Evolutionary conservation across 768 basidiomycete species (phyloP), one percentile per base, ranked within the genome.

Genomic region (Pilatotrama ljubarskyi): DNA sequence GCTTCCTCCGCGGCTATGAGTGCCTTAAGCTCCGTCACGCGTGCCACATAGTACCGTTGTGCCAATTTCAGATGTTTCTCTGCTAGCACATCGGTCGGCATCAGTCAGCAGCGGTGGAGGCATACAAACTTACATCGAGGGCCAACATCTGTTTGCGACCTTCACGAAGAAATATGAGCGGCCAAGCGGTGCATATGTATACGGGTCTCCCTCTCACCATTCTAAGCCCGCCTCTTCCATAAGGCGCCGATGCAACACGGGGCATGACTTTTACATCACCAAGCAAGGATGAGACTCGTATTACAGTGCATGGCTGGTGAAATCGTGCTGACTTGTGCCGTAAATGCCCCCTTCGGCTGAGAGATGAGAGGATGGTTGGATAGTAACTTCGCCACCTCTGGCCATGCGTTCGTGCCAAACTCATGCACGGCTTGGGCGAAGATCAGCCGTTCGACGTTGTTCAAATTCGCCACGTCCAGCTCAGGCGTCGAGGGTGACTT

Each of bases 351-450:
- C 65, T 82, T 82, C 20, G 87, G 84, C 47, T 85, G 82, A 2
- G 76, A 73, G 43, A 90, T 75, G 9, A 92, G 77, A 14, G 93
- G 86, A 66, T 95, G 92, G 25, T 82, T 83, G 17, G 82, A 76
- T 18, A 96, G 80, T 7, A 90, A 64, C 42, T 81, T 80, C 20
- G 89, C 80, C 9, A 95, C 84, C 6, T 79, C 72, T 36, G 78
- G 68, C 94, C 94, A 95, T 4, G 80, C 79, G 46, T 80, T 74
- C 36, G 84, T 77, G 14, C 94, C 93, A 56, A 87, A 78, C 69
- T 95, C 91, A 73, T 91, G 91, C 42, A 92, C 87, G 0, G 92
- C 87, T 74, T 97, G 95, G 1, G 93, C 85, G 49, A 96, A 81
- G 26, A 97, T 75, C 50, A 97, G 86, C 57, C 84, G 79, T 74